A percentile compares a stretch with the other conserved stretches of the same genome.
phyloP scores from a whole-genome alignment of 1,284 basidiomycete genomes.

The Microbotryum violaceum region DNA sequence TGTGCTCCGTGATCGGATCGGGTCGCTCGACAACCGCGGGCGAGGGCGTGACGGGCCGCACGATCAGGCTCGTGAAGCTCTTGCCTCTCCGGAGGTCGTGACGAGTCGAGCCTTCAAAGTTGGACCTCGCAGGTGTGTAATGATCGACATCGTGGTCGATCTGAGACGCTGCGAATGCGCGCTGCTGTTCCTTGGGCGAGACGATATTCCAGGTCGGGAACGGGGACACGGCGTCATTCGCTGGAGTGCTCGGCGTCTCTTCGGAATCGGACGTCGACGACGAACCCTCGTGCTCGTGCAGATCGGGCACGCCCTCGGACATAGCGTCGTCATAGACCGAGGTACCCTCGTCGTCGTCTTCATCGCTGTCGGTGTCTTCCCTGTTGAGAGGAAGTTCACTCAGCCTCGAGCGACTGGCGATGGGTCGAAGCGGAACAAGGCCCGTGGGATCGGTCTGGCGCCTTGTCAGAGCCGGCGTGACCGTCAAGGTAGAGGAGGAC shows the following conservation, averaged over 20 bases:
- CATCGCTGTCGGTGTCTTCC: background rate
- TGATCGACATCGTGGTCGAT: background rate
- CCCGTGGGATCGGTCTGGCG: too few relatives aligned
- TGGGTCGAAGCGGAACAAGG: too few relatives aligned
- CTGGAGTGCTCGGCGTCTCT: background rate
- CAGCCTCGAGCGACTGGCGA: too few relatives aligned
- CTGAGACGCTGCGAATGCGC: background rate
- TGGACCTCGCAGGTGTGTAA: background rate
- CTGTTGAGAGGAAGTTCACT: background rate
- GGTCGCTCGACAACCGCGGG: constrained; percentile 14
- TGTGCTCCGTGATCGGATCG: constrained; percentile 11
- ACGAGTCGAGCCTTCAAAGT: constrained; percentile 21
- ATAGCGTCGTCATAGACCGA: background rate
- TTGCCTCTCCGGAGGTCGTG: constrained; percentile 20
- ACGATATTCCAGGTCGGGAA: background rate
- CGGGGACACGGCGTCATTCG: background rate
- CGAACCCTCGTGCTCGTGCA: background rate
- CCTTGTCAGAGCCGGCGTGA: too few relatives aligned
- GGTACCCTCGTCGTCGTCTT: background rate
- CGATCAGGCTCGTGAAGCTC: constrained; percentile 28
- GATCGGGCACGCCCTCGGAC: background rate
- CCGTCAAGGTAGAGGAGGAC: too few relatives aligned
- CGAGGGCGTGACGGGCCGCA: constrained; percentile 3
- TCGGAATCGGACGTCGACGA: background rate
- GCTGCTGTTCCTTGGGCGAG: background rate